Percentiles rank a stretch among this genome's conserved stretches.
Conservation (phyloP, 257 asterid species). For the Mitragyna speciosa region DNA sequence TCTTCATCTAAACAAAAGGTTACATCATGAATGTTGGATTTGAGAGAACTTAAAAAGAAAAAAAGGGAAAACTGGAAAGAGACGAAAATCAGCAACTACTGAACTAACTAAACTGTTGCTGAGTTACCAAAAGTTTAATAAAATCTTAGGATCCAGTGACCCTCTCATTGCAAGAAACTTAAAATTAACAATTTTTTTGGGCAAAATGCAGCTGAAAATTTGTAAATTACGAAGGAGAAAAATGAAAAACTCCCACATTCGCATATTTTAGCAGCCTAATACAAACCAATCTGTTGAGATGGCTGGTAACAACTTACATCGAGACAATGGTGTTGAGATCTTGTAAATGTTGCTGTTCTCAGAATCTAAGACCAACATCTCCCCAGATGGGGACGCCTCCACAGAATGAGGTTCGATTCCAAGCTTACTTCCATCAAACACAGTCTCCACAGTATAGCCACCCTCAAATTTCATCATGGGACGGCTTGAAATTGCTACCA, state of each 20-base stretch:
- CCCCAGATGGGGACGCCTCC: constrained; percentile 69
- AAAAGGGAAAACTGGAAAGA: constrained; percentile 16
- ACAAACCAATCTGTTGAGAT: neutral
- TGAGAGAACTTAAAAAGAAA: constrained; percentile 39
- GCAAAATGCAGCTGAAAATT: neutral
- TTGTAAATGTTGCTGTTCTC: constrained; percentile 81
- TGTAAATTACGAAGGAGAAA: neutral
- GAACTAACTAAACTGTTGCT: neutral
- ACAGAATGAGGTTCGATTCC: constrained; percentile 84
- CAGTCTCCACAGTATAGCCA: constrained; percentile 91
- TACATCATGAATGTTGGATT: constrained; percentile 24
- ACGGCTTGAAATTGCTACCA: constrained; percentile 68
- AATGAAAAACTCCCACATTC: neutral
- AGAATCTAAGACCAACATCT: constrained; percentile 71
- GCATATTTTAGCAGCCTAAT: neutral
- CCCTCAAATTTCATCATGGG: constrained; percentile 93
- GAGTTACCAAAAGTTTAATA: neutral
- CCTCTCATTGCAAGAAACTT: neutral
- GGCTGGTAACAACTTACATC: constrained; percentile 53
- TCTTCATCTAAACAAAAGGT: constrained; percentile 55
- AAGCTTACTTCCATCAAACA: constrained; percentile 91
- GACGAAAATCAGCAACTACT: neutral
- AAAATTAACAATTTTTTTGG: neutral
- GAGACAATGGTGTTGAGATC: constrained; percentile 77
- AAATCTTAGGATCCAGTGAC: neutral